Evolutionary conservation across 75 land plant genomes (phyloP).

Genomic region (Chamaecyparis obtusa): DNA sequence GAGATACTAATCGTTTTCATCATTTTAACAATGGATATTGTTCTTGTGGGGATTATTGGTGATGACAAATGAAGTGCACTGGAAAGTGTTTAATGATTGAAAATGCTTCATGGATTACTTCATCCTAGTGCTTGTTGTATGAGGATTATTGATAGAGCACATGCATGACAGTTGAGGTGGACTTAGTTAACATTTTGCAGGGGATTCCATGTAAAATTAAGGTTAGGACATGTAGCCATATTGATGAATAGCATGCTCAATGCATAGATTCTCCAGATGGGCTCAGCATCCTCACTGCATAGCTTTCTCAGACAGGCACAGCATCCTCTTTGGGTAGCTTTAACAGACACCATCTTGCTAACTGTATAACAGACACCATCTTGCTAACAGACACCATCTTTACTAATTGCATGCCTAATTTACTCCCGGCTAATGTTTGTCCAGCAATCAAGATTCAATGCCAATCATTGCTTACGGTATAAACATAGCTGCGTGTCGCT

Average conservation of each 20-base stretch:
- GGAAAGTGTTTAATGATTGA: neutral
- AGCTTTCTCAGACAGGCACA: neutral
- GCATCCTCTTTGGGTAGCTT: neutral
- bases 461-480: neutral
- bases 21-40: neutral
- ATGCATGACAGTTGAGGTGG: neutral
- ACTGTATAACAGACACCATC: neutral
- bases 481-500: no score
- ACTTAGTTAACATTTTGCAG: neutral
- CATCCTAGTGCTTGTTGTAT: neutral
- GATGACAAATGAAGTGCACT: neutral
- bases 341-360: neutral
- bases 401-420: neutral
- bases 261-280: neutral
- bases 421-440: neutral
- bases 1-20: neutral
- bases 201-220: neutral
- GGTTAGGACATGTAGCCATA: neutral
- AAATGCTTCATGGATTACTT: neutral
- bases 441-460: neutral
- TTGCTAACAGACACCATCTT: neutral
- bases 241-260: neutral
- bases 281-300: neutral
- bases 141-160: neutral
- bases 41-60: neutral